Evolutionary conservation across 306 rosid genomes (phyloP).

Genomic region (Oemleria cerasiformis): DNA sequence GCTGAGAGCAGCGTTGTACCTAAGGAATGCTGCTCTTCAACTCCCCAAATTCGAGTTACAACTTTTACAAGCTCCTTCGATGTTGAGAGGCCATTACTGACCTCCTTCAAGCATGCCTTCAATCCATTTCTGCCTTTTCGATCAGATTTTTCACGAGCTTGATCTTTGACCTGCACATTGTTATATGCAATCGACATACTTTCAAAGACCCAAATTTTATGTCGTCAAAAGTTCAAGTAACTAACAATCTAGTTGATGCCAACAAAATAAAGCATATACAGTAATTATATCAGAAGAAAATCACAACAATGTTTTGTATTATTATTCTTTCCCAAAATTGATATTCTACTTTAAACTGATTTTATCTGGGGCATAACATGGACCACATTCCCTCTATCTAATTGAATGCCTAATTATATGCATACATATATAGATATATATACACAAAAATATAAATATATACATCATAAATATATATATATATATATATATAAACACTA

Average conservation of each 20-base stretch:
- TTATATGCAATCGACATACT: slow-evolving; percentile 2
- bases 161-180: slow-evolving; percentile 43
- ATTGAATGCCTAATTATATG: too few species aligned
- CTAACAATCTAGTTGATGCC: not conserved
- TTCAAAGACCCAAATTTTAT: not conserved
- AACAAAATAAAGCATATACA: not conserved
- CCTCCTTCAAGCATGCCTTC: slow-evolving; percentile 67
- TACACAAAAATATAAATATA: too few species aligned
- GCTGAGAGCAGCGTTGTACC: slow-evolving; percentile 55
- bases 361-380: too few species aligned
- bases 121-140: slow-evolving; percentile 34
- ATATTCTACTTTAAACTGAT: too few species aligned
- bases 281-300: not conserved
- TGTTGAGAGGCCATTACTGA: slow-evolving; percentile 59
- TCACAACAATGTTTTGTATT: not conserved
- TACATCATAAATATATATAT: too few species aligned
- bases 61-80: slow-evolving; percentile 79
- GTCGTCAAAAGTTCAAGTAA: not conserved
- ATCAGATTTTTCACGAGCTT: slow-evolving; percentile 29
- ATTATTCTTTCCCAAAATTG: too few species aligned
- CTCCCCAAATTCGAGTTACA: slow-evolving; percentile 51
- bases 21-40: slow-evolving; percentile 50
- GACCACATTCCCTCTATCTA: too few species aligned
- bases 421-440: too few species aligned
- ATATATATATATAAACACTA: not conserved